Evolutionary conservation across 176 grass and related monocot genomes (phyloP), one percentile per base, ranked within the genome.

Genomic region (Paspalum notatum): DNA sequence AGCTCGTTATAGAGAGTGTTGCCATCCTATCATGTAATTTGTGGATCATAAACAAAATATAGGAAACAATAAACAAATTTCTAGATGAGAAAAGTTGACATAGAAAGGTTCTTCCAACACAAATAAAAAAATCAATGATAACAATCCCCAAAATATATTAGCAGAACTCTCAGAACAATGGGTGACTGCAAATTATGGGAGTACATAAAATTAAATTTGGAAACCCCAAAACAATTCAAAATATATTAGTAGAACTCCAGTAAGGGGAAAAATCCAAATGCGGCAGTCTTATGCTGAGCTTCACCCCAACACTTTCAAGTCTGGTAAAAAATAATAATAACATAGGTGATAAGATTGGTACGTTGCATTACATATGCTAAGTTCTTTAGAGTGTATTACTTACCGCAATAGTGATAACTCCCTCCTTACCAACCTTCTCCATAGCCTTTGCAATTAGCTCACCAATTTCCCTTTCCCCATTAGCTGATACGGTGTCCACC

Each of bases 371-470:
- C 18, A 71, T 25, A 60, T n/a, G n/a, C 24, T 25, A 62, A 24
- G 24, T 49, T 68, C 37, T 88, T 74, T 44, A 51, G 21, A 57
- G 41, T 40, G 13, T 75, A 63, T 57, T 72, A 89, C 92, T 89
- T 83, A 94, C 94, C 15, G 79, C 58, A 78, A 93, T 91, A 55
- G 94, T 97, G 78, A 93, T 97, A 21, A 93, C 94, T 58, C 94
- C 94, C 81, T 97, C 94, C 84, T 93, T 97, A 24, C 94, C 94
- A 66, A 97, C 94, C 86, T 97, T 97, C 84, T 91, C 94, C 89
- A 97, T 93, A 84, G 94, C 94, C 52, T 97, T 93, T 50, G 94
- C 94, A 85, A 97, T 97, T 54, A 97, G 86, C 71, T 97, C 94
- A 63, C 94, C 94, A 41, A 97, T 97, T 81, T 97, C 94, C 86